These are phyloP conservation scores for Entomortierella parvispora DNA, from an alignment of 192 early-diverging fungal genomes.

Conservation along the genomic window DNA sequence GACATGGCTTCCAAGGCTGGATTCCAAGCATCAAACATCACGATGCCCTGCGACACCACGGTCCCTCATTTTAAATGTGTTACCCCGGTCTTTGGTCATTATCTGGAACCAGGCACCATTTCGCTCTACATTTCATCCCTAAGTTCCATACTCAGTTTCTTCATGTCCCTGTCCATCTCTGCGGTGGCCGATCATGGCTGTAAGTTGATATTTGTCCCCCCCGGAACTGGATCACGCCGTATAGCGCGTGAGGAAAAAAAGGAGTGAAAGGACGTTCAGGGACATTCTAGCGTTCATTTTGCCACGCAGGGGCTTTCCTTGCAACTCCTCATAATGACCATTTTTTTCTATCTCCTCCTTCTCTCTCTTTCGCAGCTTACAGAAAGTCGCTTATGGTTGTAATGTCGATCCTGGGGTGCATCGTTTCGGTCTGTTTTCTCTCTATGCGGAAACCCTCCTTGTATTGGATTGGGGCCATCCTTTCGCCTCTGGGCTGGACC, in stretches of 20 bases:
- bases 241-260: background rate
- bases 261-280: background rate
- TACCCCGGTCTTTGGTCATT: conserved; percentile 12
- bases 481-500: conserved; percentile 37
- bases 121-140: conserved; percentile 51
- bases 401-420: conserved; percentile 34
- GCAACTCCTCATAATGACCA: background rate
- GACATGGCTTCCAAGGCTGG: conserved; percentile 32
- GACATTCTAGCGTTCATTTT: background rate
- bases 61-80: conserved; percentile 30
- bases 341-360: background rate
- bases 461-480: conserved; percentile 30
- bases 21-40: conserved; percentile 11
- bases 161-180: conserved; percentile 47
- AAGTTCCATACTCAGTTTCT: conserved; percentile 43
- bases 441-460: conserved; percentile 21
- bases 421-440: conserved; percentile 30
- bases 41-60: conserved; percentile 24
- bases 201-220: conserved; percentile 4
- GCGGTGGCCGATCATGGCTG: conserved; percentile 54
- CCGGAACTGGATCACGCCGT: too few species aligned
- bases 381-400: conserved; percentile 42
- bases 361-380: conserved; percentile 18
- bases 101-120: conserved; percentile 30
- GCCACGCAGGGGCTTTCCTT: background rate